Evolutionary conservation across 75 land plant species (phyloP).

Genomic region (Picea sitchensis): DNA sequence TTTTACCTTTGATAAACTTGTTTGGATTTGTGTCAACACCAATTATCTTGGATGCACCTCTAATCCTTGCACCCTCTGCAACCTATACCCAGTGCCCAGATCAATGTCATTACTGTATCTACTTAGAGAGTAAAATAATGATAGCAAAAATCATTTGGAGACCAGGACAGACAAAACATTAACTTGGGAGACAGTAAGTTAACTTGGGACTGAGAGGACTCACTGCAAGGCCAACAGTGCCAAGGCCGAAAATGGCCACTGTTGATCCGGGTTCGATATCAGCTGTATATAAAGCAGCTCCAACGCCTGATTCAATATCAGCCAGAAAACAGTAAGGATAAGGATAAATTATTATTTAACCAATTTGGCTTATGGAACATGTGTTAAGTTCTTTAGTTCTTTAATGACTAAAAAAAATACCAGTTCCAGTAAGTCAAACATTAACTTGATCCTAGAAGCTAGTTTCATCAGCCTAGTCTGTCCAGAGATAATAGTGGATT

Average conservation of each 20-base stretch:
- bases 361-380: too few species aligned
- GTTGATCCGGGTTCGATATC: constrained; percentile 63
- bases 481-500: too few species aligned
- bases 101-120: not conserved
- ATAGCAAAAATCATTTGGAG: too few species aligned
- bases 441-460: too few species aligned
- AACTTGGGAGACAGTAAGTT: not conserved
- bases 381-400: too few species aligned
- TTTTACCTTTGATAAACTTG: constrained; percentile 38
- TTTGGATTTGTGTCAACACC: constrained; percentile 51
- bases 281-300: constrained; percentile 87
- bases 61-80: constrained; percentile 55
- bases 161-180: too few species aligned
- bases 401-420: too few species aligned
- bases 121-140: too few species aligned
- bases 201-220: constrained; percentile 1
- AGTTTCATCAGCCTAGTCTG: too few species aligned
- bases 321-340: not conserved
- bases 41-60: constrained; percentile 62
- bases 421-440: too few species aligned
- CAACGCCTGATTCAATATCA: constrained; percentile 43
- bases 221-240: constrained; percentile 86
- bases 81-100: constrained; percentile 30
- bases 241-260: constrained; percentile 85
- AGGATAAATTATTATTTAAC: too few species aligned